These are phyloP conservation scores for Mycena rebaudengoi DNA, from an alignment of 768 basidiomycete genomes.

Conservation along the genomic window DNA sequence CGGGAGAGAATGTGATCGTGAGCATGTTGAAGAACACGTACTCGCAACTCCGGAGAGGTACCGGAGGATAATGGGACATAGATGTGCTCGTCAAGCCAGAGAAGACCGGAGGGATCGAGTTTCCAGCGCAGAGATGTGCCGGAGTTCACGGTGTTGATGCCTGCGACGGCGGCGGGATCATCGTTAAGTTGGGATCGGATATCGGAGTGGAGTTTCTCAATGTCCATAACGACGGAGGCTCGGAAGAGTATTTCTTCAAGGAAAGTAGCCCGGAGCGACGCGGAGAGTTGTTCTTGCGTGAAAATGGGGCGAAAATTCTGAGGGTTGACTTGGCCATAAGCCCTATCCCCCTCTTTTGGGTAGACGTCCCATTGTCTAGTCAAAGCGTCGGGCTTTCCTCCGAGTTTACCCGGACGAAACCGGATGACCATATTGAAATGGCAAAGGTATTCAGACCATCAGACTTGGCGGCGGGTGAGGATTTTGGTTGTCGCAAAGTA, in stretches of 20 bases:
- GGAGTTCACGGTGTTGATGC: too few species aligned
- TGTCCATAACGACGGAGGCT: background rate
- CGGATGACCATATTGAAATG: conserved; percentile 27
- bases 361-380: too few species aligned
- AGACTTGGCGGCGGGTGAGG: conserved; percentile 45
- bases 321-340: too few species aligned
- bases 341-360: too few species aligned
- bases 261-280: too few species aligned
- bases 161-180: too few species aligned
- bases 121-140: too few species aligned
- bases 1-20: background rate
- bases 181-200: background rate
- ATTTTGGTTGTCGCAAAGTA: conserved; percentile 42
- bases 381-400: too few species aligned
- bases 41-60: background rate
- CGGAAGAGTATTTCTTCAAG: background rate
- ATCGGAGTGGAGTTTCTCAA: background rate
- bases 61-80: background rate
- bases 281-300: too few species aligned
- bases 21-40: background rate
- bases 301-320: too few species aligned
- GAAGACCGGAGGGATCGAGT: background rate
- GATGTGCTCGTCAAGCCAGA: background rate
- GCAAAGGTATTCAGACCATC: conserved; percentile 42
- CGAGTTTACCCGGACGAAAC: too few species aligned